phyloP scores from a whole-genome alignment of 2,329 filamentous ascomycete species.

The Aureobasidium namibiae region DNA sequence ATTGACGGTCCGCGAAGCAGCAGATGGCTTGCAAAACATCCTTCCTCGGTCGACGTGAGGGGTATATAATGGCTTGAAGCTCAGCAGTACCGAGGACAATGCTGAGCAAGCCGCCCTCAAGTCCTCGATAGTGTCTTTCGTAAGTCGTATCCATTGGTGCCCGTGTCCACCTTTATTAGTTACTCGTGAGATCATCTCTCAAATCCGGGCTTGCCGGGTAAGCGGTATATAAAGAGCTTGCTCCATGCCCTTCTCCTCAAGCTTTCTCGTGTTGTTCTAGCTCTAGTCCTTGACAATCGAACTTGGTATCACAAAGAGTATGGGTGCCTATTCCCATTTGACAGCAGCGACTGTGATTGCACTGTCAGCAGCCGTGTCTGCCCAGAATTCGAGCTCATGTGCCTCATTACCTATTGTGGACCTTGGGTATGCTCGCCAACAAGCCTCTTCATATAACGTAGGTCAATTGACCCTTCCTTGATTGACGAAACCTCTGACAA shows the following conservation, averaged over 20 bases:
- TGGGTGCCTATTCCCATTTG: neutral
- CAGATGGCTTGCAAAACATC: neutral
- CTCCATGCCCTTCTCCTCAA: neutral
- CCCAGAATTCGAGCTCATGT: constrained; percentile 9
- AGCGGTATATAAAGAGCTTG: neutral
- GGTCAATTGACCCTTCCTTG: neutral
- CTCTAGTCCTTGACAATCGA: neutral
- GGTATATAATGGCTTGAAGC: neutral
- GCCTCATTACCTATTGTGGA: constrained; percentile 38
- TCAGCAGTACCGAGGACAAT: neutral
- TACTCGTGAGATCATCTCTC: neutral
- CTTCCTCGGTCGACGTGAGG: constrained; percentile 3
- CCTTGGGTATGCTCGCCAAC: constrained; percentile 46
- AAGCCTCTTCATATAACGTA: constrained; percentile 39
- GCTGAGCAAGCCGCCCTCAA: neutral
- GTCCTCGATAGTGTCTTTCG: neutral
- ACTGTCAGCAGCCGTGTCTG: neutral
- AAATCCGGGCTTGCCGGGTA: neutral
- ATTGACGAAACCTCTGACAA: neutral
- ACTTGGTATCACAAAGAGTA: neutral
- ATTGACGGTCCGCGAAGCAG: neutral
- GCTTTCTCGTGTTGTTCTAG: neutral
- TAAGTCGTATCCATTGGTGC: neutral
- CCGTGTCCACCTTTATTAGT: neutral
- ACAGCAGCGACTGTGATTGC: neutral